phyloP scores from a whole-genome alignment of 2,329 filamentous ascomycete genomes.

The Hymenoscyphus infarciens region DNA sequence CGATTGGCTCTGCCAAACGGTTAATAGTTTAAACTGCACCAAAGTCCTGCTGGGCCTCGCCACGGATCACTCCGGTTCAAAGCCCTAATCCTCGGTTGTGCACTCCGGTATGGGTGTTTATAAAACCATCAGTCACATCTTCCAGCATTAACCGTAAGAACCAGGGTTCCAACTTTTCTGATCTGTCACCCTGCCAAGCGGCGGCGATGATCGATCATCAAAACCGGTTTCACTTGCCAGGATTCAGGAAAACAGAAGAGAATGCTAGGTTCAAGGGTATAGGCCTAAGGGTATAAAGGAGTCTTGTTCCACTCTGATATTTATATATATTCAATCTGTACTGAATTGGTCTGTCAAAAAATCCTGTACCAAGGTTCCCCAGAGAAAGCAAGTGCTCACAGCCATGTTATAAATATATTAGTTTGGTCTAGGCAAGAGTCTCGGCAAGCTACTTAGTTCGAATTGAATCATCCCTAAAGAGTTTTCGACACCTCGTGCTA shows the following conservation, averaged over 20 bases:
- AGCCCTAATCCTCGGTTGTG: conserved; percentile 16
- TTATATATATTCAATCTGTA: background rate
- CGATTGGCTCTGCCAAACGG: background rate
- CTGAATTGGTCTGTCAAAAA: background rate
- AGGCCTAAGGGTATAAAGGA: background rate
- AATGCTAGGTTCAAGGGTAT: background rate
- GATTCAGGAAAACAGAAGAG: background rate
- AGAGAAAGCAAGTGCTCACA: background rate
- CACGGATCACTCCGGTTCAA: conserved; percentile 17
- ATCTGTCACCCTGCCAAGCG: conserved; percentile 3
- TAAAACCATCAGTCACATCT: background rate
- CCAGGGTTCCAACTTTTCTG: background rate
- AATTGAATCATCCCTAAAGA: conserved; percentile 4
- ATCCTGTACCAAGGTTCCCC: background rate
- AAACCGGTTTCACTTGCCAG: background rate
- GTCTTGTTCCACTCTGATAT: background rate
- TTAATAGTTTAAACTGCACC: background rate
- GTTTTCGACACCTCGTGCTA: background rate
- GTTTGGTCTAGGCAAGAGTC: background rate
- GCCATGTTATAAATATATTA: no score
- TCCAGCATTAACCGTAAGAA: conserved; percentile 10
- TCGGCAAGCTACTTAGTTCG: background rate
- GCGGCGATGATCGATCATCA: background rate
- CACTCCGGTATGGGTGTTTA: conserved; percentile 2
- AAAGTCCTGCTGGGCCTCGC: background rate